These are phyloP conservation scores for Serendipita vermifera DNA, from an alignment of 768 basidiomycete genomes.

Conservation along the genomic window DNA sequence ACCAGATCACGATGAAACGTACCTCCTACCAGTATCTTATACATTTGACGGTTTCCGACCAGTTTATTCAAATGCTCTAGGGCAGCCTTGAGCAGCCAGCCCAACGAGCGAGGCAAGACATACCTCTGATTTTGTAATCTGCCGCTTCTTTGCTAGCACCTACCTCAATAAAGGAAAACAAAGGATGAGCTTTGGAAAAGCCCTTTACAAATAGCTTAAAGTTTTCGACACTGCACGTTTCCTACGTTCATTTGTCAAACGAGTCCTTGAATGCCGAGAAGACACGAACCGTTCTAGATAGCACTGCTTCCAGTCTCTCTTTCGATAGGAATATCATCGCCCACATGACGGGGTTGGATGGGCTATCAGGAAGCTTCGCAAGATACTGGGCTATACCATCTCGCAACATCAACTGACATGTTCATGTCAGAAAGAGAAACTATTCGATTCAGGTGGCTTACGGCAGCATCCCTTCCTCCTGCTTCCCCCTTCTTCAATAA, in stretches of 20 bases:
- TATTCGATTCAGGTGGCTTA: not conserved
- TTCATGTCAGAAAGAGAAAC: not conserved
- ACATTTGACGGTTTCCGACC: not conserved
- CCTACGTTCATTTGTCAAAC: not conserved
- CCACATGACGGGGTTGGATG: not conserved
- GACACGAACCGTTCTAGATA: not conserved
- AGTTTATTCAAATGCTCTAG: conserved; percentile 4
- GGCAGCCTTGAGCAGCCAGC: too few species aligned
- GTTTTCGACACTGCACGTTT: conserved; percentile 19
- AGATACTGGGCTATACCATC: not conserved
- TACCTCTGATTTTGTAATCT: conserved; percentile 65
- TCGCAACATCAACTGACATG: not conserved
- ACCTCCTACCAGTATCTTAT: not conserved
- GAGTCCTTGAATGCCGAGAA: not conserved
- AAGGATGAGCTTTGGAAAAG: conserved; percentile 56
- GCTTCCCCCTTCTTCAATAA: conserved; percentile 49
- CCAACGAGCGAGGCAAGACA: conserved; percentile 6
- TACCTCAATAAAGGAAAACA: conserved; percentile 58
- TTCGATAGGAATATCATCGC: conserved; percentile 7
- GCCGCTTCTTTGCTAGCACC: conserved; percentile 61
- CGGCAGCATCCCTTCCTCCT: conserved; percentile 43
- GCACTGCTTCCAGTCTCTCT: not conserved
- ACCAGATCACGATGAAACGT: not conserved
- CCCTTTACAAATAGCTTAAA: conserved; percentile 57
- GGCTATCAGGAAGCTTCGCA: not conserved